Evolutionary conservation across 164 flowering plant genomes (phyloP).

Genomic region (Sedum album): DNA sequence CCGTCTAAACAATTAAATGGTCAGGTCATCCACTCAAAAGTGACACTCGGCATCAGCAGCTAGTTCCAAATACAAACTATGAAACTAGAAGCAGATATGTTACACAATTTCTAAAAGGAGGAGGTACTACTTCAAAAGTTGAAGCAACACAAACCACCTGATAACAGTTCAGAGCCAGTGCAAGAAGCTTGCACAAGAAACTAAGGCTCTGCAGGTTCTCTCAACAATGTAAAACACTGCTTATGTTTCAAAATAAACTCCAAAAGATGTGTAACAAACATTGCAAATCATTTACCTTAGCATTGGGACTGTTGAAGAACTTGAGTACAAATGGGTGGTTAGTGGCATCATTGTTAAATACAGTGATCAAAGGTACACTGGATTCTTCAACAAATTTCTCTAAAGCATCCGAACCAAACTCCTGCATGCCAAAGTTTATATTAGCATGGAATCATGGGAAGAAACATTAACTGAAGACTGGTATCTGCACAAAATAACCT

Average conservation of each 20-base stretch:
- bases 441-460: not conserved
- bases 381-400: constrained; percentile 69
- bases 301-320: constrained; percentile 52
- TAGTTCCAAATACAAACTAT: not conserved
- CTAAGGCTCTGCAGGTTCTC: not conserved
- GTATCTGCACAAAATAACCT: not conserved
- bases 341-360: constrained; percentile 56
- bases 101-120: not conserved
- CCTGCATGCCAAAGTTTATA: constrained; percentile 32
- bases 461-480: not conserved
- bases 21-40: not conserved
- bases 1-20: not conserved
- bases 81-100: not conserved
- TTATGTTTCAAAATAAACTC: not conserved
- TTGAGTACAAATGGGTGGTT: constrained; percentile 67
- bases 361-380: constrained; percentile 51
- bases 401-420: constrained; percentile 47
- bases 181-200: not conserved
- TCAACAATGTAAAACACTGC: not conserved
- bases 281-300: constrained; percentile 41
- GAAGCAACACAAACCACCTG: not conserved
- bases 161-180: not conserved
- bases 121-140: not conserved
- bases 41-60: not conserved
- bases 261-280: not conserved